A percentile compares a stretch with the other conserved stretches of the same genome.
Evolutionary conservation across 2,329 filamentous ascomycete species (phyloP).

Genomic region (Fusarium staphyleae): DNA sequence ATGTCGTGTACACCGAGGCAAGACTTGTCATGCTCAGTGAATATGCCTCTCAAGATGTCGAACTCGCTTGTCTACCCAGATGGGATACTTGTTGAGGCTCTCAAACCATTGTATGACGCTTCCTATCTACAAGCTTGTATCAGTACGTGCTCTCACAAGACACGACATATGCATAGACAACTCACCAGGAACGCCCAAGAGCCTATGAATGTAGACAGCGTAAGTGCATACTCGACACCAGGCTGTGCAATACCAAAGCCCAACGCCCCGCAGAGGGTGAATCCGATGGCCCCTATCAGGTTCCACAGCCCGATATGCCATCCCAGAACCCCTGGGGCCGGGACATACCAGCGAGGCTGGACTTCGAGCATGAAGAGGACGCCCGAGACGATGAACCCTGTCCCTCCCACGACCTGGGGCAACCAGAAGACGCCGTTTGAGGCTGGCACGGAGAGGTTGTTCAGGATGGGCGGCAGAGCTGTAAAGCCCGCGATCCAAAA

Average conservation of each 20-base stretch:
- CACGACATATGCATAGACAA: neutral
- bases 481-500: conserved; percentile 72
- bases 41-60: conserved; percentile 4
- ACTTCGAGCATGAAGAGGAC: conserved; percentile 71
- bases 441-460: conserved; percentile 52
- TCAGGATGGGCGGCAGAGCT: conserved; percentile 57
- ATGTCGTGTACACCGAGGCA: neutral
- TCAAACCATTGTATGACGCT: conserved; percentile 37
- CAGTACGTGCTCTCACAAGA: neutral
- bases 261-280: conserved; percentile 66
- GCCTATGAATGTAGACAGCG: conserved; percentile 58
- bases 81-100: conserved; percentile 37
- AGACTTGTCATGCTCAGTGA: neutral
- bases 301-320: conserved; percentile 76
- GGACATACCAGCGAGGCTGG: conserved; percentile 67
- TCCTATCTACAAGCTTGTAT: neutral
- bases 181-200: conserved; percentile 56
- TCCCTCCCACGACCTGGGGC: conserved; percentile 67
- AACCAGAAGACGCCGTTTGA: conserved; percentile 64
- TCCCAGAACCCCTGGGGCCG: conserved; percentile 62
- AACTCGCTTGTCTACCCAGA: conserved; percentile 26
- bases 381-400: conserved; percentile 66
- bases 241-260: conserved; percentile 55
- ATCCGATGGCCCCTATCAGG: conserved; percentile 67
- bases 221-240: conserved; percentile 51